Base-by-base conservation (phyloP, 805 yeast species). In the Saturnispora silvae region DNA sequence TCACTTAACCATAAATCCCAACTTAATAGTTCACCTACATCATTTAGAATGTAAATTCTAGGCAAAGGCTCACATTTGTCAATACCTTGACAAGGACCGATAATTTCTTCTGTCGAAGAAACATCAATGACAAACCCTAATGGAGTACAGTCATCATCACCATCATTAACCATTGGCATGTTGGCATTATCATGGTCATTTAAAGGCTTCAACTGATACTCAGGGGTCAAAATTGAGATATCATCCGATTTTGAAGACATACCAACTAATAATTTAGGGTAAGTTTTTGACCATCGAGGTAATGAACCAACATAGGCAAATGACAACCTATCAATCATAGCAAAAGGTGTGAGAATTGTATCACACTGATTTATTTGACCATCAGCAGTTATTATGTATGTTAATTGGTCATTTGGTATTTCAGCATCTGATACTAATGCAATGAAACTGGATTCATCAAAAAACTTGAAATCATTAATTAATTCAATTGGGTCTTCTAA, bases 171-270 rank as follows among this genome's bases (percentile, higher is more conserved):
- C 46, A 83, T 61, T 1, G 95, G 95, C 44, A 84, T 61, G 19
- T 74, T 68, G 0, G 95, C 94, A 34, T 81, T 66, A 47, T 73
- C 75, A 4, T 77, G 63, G 50, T 86, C 96, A 46, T 80, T 81
- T 3, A 69, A 55, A 7, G 77, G 77, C 22, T 60, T 60, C 1
- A 78, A 49, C 3, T 62, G 50, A 15, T 56, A 54, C 0, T 46
- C 33, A 1, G 59, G 46, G 2, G 73, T 63, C 19, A 70, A 41
- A 1, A 77, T 57, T 6, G 71, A 57, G 13, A 81, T 49, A 38
- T 82, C 95, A 3, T 81, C 65, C 0, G 92, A 72, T 18, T 74
- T 66, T 0, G 86, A 70, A 2, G 80, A 70, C 1, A 82, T 70
- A 1, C 80, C 41, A 16, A 84, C 42, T 18, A 64, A 45, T 2